A percentile compares a stretch with the other conserved stretches of the same genome.
Evolutionary conservation across 305 asterid species (phyloP).

Genomic region (Solanum hybrid): DNA sequence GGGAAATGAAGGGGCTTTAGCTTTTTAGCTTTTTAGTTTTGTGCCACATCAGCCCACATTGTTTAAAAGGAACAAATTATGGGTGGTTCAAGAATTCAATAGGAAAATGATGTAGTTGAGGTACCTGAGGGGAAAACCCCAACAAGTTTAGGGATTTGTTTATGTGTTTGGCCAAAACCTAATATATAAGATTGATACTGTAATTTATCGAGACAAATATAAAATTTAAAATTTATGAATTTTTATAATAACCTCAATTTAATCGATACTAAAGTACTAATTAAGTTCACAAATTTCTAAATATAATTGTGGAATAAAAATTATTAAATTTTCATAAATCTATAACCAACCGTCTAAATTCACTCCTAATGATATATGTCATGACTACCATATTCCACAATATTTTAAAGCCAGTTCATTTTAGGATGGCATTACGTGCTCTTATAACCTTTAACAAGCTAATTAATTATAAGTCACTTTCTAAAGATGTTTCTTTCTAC

Average conservation of each 20-base stretch:
- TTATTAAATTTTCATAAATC: neutral
- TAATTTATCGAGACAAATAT: rapidly evolving
- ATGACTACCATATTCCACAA: neutral
- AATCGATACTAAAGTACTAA: neutral
- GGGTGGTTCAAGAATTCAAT: no score
- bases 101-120: no score
- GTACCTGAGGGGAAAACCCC: no score
- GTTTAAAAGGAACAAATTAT: no score
- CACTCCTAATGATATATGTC: neutral
- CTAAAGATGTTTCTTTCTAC: neutral
- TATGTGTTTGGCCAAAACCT: no score
- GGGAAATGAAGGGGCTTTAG: no score
- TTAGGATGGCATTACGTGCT: neutral
- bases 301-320: neutral
- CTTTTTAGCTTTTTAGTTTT: no score
- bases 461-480: neutral
- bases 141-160: no score
- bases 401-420: neutral
- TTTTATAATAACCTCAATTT: neutral
- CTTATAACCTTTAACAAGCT: neutral
- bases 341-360: neutral
- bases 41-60: no score
- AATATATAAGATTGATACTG: neutral
- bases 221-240: neutral
- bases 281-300: neutral